Evolutionary conservation across 2,329 filamentous ascomycete genomes (phyloP), one percentile per base, ranked within the genome.

Genomic region (Beauveria bassiana): DNA sequence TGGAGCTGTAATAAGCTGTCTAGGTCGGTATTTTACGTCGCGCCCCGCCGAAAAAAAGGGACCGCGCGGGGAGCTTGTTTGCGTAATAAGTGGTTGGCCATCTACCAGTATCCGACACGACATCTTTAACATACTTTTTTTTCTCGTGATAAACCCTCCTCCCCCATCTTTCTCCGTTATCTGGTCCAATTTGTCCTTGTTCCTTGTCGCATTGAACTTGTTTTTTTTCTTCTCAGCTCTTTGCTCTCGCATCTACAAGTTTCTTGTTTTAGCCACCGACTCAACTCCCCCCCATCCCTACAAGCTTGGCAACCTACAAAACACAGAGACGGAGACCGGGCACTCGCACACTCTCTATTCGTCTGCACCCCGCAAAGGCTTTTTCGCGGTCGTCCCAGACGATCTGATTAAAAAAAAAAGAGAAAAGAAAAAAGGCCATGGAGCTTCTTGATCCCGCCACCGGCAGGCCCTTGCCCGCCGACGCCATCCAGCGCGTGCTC

Each of bases 401-500:
- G 34, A 16, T 5, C 31, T 9, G 8, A 28, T 4, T 4, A 1
- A 28, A 8, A 12, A 1, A 12, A 5, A 14, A 3, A 14, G 5
- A 34, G 2, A 1, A 10, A 31, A 10, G 10, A 16, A 46, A 20
- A n/a, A 14, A 34, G 1, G 22, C 62, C 56, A 89, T 89, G 86
- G 81, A 86, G 68, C 76, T 80, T 61, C 78, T 85, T 71, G 89
- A 95, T 75, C 89, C 89, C 58, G 81, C 86, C 61, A 93, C 89
- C 24, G 87, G 87, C 68, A 77, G 77, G 40, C 74, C 86, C 65
- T 82, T 91, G 66, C 87, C 89, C 61, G 72, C 84, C 58, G 89
- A 90, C 71, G 88, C 91, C 68, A 93, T 96, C 75, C 90, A 95
- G 75, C 87, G 91, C 72, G 80, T 95, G 71, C 87, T 96, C 73